A percentile compares a stretch with the other conserved stretches of the same genome.
Conservation (phyloP, 2,329 filamentous ascomycete genomes). For the Triangularia setosa region DNA sequence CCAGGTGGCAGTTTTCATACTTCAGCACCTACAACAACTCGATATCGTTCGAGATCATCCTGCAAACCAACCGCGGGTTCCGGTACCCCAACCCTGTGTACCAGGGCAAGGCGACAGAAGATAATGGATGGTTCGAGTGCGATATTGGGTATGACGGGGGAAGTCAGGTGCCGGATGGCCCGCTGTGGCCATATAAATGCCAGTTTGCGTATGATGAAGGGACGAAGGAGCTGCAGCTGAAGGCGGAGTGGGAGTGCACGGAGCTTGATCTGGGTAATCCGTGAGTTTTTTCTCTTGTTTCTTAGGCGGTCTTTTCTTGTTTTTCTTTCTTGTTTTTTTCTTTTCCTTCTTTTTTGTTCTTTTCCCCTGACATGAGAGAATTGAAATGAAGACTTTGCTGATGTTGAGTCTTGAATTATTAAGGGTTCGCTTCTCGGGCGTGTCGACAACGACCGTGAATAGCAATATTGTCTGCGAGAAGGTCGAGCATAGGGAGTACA, state of each 20-base stretch:
- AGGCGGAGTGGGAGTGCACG: slow-evolving; percentile 25
- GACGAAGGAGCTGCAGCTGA: slow-evolving; percentile 15
- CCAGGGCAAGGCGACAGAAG: slow-evolving; percentile 5
- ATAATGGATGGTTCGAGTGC: slow-evolving; percentile 22
- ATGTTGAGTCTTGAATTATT: not conserved
- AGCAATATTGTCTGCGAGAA: not conserved
- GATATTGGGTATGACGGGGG: slow-evolving; percentile 17
- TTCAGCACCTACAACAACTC: slow-evolving; percentile 13
- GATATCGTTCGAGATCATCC: slow-evolving; percentile 23
- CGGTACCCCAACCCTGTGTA: slow-evolving; percentile 22
- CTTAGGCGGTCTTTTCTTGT: not conserved
- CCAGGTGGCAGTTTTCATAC: slow-evolving; percentile 21
- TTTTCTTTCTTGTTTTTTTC: not conserved
- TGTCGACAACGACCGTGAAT: not conserved
- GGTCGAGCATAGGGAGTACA: not conserved
- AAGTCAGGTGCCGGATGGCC: slow-evolving; percentile 9
- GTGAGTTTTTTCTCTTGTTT: slow-evolving; percentile 16
- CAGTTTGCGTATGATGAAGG: slow-evolving; percentile 14
- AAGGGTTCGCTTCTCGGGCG: not conserved
- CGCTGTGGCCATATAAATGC: slow-evolving; percentile 23
- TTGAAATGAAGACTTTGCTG: no score
- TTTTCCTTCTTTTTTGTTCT: no score
- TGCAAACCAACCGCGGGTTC: slow-evolving; percentile 19
- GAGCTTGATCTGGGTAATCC: slow-evolving; percentile 24
- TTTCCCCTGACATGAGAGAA: not conserved